These are phyloP conservation scores for Emmonsiellopsis sp. DNA, from an alignment of 2,329 filamentous ascomycete genomes.

Conservation along the genomic window DNA sequence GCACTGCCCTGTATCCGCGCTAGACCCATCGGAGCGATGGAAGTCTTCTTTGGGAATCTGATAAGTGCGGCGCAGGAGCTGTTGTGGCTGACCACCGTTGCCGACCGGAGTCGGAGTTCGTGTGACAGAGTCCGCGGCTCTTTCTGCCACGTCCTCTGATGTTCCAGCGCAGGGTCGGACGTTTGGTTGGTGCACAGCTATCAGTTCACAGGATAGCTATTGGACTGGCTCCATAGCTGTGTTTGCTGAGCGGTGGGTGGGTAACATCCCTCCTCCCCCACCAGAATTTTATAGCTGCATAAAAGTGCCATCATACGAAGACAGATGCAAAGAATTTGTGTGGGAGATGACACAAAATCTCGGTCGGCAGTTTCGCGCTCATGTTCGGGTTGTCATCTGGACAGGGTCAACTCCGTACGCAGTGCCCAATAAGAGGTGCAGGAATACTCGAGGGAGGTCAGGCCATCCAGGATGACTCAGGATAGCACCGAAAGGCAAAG, in stretches of 20 bases:
- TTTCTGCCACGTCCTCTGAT: background rate
- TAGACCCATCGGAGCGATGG: background rate
- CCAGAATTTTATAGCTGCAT: background rate
- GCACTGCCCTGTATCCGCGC: background rate
- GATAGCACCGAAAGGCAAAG: background rate
- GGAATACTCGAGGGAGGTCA: background rate
- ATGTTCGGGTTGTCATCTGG: background rate
- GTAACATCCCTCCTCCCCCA: background rate
- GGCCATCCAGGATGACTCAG: background rate
- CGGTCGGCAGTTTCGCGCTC: background rate
- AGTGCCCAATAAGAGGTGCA: conserved; percentile 3
- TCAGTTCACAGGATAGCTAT: no score
- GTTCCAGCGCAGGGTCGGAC: background rate
- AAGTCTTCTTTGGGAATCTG: background rate
- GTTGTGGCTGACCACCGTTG: background rate
- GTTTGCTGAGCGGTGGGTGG: background rate
- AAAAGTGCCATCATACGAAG: background rate
- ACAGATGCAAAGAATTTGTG: background rate
- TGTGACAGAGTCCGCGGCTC: background rate
- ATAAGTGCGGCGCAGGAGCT: background rate
- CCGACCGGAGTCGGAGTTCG: background rate
- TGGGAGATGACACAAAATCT: background rate
- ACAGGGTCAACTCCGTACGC: conserved; percentile 1
- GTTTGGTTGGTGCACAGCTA: no score
- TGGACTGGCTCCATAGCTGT: no score